phyloP scores from a whole-genome alignment of 768 basidiomycete genomes.

The Neoboletus brunneissimus region DNA sequence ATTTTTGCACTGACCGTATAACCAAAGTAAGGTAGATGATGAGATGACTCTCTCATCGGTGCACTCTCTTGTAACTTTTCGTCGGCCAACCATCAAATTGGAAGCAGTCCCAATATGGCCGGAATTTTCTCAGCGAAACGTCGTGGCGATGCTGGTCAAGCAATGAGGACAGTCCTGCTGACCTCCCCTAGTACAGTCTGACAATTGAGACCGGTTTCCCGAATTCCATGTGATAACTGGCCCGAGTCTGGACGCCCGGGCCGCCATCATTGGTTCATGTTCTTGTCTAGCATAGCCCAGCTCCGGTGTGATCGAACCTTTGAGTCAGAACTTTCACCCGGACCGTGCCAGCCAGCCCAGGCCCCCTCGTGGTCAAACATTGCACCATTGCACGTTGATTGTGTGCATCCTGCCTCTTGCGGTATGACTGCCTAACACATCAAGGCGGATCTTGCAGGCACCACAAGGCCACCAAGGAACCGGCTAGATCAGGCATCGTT shows the following conservation, averaged over 20 bases:
- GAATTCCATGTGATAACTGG: constrained; percentile 2
- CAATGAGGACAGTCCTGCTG: constrained; percentile 11
- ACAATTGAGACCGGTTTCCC: constrained; percentile 21
- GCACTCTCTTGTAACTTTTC: constrained; percentile 10
- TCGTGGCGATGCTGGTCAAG: constrained; percentile 27
- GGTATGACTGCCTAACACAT: background rate
- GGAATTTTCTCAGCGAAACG: constrained; percentile 13
- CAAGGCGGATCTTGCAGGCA: constrained; percentile 20
- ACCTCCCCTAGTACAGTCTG: constrained; percentile 11
- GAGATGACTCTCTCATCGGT: constrained; percentile 18
- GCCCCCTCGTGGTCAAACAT: constrained; percentile 7
- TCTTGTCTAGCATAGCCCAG: constrained; percentile 28
- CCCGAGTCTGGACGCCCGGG: constrained; percentile 12
- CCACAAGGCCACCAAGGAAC: background rate
- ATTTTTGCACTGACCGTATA: constrained; percentile 21
- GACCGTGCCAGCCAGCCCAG: constrained; percentile 13
- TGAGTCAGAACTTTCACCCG: constrained; percentile 9
- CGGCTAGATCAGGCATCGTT: background rate
- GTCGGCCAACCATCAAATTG: constrained; percentile 21
- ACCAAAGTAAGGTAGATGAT: constrained; percentile 32
- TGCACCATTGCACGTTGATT: constrained; percentile 1
- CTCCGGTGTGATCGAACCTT: constrained; percentile 32
- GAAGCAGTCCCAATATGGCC: constrained; percentile 17
- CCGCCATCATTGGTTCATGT: constrained; percentile 4
- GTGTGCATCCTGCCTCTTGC: constrained; percentile 1